Evolutionary conservation across 345 rosid species (phyloP).

Genomic region (Hypericum androsaemum): DNA sequence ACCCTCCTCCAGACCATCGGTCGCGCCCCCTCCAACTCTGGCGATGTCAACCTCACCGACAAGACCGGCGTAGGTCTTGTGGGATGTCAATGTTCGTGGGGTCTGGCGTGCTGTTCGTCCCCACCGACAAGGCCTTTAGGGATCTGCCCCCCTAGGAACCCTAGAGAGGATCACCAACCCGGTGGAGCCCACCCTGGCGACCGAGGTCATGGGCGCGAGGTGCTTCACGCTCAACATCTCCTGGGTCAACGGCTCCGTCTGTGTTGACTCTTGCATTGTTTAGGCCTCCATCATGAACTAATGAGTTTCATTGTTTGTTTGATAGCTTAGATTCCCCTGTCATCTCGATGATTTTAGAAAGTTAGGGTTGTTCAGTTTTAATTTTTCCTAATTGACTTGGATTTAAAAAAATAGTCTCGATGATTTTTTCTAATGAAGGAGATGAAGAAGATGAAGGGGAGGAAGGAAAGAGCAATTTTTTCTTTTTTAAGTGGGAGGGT

Average conservation of each 20-base stretch:
- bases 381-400: too few relatives aligned
- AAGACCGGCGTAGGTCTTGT: too few relatives aligned
- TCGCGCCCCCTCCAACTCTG: slow-evolving; percentile 51
- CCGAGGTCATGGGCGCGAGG: slow-evolving; percentile 69
- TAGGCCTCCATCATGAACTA: slow-evolving; percentile 73
- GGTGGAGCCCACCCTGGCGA: slow-evolving; percentile 81
- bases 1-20: slow-evolving; percentile 75
- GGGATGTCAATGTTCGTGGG: slow-evolving; percentile 69
- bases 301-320: too few relatives aligned
- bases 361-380: too few relatives aligned
- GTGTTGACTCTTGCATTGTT: slow-evolving; percentile 65
- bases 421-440: too few relatives aligned
- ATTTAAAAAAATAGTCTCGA: too few relatives aligned
- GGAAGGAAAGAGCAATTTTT: too few relatives aligned
- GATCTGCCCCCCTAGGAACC: slow-evolving; percentile 80
- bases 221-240: slow-evolving; percentile 79
- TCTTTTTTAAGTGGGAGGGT: too few relatives aligned
- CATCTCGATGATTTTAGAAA: too few relatives aligned
- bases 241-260: slow-evolving; percentile 63
- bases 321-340: too few relatives aligned
- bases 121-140: slow-evolving; percentile 64
- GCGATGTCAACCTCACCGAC: slow-evolving; percentile 72
- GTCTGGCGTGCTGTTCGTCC: slow-evolving; percentile 85
- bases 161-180: slow-evolving; percentile 86
- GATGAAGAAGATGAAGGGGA: too few relatives aligned